Base-by-base conservation (phyloP, 2,329 filamentous ascomycete species). In the Pochonia chlamydosporia region DNA sequence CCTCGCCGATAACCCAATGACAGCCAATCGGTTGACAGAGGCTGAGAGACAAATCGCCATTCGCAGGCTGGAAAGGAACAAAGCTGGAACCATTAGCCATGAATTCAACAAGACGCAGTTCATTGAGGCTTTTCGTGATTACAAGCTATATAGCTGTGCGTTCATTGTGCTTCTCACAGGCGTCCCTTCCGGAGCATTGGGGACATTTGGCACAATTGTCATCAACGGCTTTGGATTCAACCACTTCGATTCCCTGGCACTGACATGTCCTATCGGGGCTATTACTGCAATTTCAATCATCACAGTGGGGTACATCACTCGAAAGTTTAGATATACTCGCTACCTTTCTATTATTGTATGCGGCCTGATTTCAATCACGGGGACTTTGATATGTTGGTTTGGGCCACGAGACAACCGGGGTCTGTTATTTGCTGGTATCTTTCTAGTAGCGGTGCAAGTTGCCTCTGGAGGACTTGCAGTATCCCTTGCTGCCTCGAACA, bases 1-100 rank as follows among this genome's bases (percentile, higher is more conserved):
- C 37, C 68, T 87, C 2, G 78, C 84, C 1, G 80, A 87, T 56
- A 70, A 75, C 3, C 81, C 82, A 0, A 72, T 79, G 33, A 82
- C 74, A 0, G 81, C 83, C 2, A 77, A 74, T 52, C 86, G 82
- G 59, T 71, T 87, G 23, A 75, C 65, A 10, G 25, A 42, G 30
- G 24, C 25, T 9, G 46, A 47, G 46, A 37, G 46, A 6, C 65
- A 65, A 3, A 70, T 82, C 14, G 76, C 78, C 3, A 66, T 80
- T 3, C 72, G 31, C 18, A 48, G 50, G 18, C 40, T 52, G 30
- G 21, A 39, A 5, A 28, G 28, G 28, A 50, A 52, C 42, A 59
- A 64, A 42, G 68, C 67, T 3, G 70, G 71, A 4, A 18, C 35
- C 20, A 25, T 26, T 1, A 47, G 41, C 30, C 31, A 3, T 23